phyloP scores from a whole-genome alignment of 129 eudicot genomes.

The Escallonia herrerae region DNA sequence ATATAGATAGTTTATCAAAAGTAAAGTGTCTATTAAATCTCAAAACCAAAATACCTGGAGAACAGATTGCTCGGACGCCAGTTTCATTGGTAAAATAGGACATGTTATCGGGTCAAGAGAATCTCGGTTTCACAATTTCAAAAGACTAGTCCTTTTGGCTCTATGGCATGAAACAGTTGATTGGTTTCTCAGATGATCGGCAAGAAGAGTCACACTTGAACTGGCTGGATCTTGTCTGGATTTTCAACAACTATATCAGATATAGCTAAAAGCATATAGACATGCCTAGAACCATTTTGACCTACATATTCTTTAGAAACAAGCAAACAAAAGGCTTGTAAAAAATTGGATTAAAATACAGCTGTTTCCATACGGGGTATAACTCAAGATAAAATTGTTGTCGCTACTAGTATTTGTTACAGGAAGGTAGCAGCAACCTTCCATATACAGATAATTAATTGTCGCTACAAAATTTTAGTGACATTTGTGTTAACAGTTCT shows the following conservation, averaged over 20 bases:
- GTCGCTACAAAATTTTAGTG: too few species aligned
- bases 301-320: neutral
- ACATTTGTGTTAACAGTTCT: too few species aligned
- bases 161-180: neutral
- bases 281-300: neutral
- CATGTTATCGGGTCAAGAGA: neutral
- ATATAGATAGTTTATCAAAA: neutral
- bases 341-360: neutral
- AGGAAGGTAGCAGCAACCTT: too few species aligned
- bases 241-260: conserved; percentile 76
- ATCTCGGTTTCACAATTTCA: neutral
- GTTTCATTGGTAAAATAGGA: neutral
- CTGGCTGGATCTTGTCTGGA: conserved; percentile 97
- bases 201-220: conserved; percentile 96
- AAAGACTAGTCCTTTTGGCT: neutral
- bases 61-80: neutral
- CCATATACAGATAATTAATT: too few species aligned
- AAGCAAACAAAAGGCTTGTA: neutral
- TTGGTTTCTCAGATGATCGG: conserved; percentile 68
- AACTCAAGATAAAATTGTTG: too few species aligned
- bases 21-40: neutral
- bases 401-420: too few species aligned
- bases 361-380: neutral
- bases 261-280: neutral
- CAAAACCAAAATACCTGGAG: neutral